Evolutionary conservation across 2,329 filamentous ascomycete species (phyloP).

Genomic region (Calonectria pseudoturangicola): DNA sequence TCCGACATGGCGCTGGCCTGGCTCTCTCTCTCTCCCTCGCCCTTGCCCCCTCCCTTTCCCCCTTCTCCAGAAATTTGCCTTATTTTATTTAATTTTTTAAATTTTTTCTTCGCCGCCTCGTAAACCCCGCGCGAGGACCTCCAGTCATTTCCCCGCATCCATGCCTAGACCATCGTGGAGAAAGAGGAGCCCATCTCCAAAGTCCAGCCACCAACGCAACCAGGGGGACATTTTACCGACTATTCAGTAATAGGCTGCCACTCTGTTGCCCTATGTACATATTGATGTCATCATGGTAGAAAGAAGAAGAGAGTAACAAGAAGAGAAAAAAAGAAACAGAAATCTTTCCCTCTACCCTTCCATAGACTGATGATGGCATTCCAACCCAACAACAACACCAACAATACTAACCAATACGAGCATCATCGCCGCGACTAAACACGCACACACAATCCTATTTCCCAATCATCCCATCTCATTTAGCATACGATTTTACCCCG

Average conservation of each 20-base stretch:
- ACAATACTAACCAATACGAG: not conserved
- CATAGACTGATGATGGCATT: not conserved
- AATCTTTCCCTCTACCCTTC: not conserved
- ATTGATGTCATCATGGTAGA: not conserved
- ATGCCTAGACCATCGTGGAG: constrained; percentile 35
- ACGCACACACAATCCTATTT: not conserved
- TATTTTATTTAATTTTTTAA: constrained; percentile 1
- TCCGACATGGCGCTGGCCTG: not conserved
- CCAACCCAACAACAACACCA: not conserved
- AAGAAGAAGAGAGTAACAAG: no score
- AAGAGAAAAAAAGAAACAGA: no score
- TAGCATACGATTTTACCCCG: constrained; percentile 24
- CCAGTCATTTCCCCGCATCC: constrained; percentile 38
- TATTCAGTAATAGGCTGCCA: not conserved
- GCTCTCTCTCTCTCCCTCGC: not conserved
- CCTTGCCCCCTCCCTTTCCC: not conserved
- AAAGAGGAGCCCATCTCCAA: constrained; percentile 34
- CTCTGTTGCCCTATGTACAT: not conserved
- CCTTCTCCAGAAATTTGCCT: not conserved
- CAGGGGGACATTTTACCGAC: constrained; percentile 28
- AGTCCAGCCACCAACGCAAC: constrained; percentile 6
- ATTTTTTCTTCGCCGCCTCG: not conserved
- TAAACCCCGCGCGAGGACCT: constrained; percentile 28
- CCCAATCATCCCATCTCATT: constrained; percentile 9
- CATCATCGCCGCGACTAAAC: not conserved